Conservation (phyloP, 805 yeast species). For the Teunomyces kruisii region DNA sequence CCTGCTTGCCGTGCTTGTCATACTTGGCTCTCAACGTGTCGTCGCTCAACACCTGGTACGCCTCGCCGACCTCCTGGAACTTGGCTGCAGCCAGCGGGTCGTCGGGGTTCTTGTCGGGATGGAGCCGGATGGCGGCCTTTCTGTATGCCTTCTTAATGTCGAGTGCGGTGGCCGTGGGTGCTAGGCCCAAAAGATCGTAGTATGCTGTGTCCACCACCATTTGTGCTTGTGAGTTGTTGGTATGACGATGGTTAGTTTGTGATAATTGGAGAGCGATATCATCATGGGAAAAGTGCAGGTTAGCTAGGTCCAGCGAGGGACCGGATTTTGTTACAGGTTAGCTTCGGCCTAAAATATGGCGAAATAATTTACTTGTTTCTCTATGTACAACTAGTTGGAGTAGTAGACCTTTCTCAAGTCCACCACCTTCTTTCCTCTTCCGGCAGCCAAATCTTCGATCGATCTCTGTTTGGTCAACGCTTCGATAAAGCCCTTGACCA, state of each 20-base stretch:
- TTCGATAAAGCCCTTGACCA: constrained; percentile 83
- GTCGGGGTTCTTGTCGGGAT: constrained; percentile 48
- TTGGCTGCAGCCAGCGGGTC: constrained; percentile 45
- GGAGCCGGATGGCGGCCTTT: constrained; percentile 43
- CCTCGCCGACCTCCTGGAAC: constrained; percentile 57
- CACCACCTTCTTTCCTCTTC: constrained; percentile 91
- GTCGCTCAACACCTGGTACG: constrained; percentile 76
- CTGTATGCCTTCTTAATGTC: constrained; percentile 47
- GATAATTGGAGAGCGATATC: neutral
- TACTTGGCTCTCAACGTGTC: constrained; percentile 62
- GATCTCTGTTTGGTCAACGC: constrained; percentile 80
- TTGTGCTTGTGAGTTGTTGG: neutral
- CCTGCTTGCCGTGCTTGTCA: constrained; percentile 74
- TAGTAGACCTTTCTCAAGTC: constrained; percentile 91
- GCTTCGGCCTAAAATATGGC: too few species aligned
- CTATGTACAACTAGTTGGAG: constrained; percentile 28
- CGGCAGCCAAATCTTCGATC: constrained; percentile 82
- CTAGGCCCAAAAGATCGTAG: constrained; percentile 37
- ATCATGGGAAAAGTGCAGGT: neutral
- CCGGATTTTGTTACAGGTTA: neutral
- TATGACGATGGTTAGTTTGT: neutral
- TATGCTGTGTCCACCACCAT: constrained; percentile 49
- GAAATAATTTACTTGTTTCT: too few species aligned
- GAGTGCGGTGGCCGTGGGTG: constrained; percentile 38
- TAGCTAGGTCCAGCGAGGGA: neutral